Evolutionary conservation across 139 green algal species (phyloP).

Genomic region (Micractinium sp.): DNA sequence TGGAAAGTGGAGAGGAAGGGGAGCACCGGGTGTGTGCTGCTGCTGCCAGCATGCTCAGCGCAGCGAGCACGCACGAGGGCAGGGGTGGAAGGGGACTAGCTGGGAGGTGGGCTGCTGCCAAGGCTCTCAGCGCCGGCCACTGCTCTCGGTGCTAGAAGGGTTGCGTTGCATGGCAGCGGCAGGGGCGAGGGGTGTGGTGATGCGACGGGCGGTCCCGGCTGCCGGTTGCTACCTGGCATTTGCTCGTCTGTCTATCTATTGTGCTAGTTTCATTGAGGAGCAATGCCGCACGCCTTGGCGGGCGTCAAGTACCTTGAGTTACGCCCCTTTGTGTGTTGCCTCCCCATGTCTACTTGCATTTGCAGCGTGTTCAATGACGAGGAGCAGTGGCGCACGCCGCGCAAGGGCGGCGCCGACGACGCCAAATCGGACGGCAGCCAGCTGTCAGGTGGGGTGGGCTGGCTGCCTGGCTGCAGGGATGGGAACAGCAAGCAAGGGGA

Average conservation of each 20-base stretch:
- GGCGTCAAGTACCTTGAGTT: neutral
- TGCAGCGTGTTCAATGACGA: conserved; percentile 36
- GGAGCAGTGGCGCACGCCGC: conserved; percentile 41
- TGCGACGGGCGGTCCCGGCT: neutral
- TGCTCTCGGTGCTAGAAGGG: neutral
- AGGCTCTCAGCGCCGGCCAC: no score
- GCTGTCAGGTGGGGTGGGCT: neutral
- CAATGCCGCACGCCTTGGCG: neutral
- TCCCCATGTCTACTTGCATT: neutral
- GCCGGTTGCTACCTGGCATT: no score
- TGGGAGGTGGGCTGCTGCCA: no score
- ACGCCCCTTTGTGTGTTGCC: neutral
- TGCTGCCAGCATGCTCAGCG: no score
- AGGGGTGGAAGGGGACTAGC: no score
- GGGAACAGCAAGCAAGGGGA: no score
- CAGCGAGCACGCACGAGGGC: no score
- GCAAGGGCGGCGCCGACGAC: neutral
- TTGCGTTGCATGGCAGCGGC: no score
- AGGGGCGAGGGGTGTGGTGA: neutral
- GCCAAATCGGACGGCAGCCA: neutral
- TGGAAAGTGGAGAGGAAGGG: no score
- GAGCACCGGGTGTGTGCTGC: neutral
- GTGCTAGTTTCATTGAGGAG: neutral
- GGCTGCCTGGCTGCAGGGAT: no score
- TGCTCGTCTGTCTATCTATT: neutral